phyloP scores from a whole-genome alignment of 257 asterid species.

The Ilex aquifolium region DNA sequence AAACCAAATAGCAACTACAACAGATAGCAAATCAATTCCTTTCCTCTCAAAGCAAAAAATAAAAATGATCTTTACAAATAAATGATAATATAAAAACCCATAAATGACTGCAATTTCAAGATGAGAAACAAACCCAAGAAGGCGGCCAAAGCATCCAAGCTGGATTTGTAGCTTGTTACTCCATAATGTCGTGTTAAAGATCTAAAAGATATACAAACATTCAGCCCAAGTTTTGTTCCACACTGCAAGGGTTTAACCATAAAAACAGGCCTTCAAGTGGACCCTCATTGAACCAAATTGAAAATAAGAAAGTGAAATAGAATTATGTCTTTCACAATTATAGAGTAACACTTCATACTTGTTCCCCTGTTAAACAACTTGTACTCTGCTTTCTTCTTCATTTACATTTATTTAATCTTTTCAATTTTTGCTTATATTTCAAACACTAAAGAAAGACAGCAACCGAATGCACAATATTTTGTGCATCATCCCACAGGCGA shows the following conservation, averaged over 20 bases:
- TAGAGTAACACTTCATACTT: neutral
- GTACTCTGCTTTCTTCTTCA: neutral
- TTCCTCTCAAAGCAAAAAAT: neutral
- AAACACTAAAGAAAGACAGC: too few relatives aligned
- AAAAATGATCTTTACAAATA: neutral
- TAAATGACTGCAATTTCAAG: conserved; percentile 2
- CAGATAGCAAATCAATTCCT: neutral
- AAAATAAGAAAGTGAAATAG: neutral
- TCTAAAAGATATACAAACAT: conserved; percentile 32
- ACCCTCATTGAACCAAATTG: conserved; percentile 3
- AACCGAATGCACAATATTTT: too few relatives aligned
- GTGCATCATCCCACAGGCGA: too few relatives aligned
- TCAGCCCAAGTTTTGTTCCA: conserved; percentile 1
- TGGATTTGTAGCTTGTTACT: conserved; percentile 47
- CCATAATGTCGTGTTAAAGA: conserved; percentile 32
- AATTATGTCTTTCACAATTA: too few relatives aligned
- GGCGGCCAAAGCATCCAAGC: conserved; percentile 94
- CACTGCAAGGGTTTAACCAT: neutral
- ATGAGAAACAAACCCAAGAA: conserved; percentile 64
- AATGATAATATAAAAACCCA: neutral
- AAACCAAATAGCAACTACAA: conserved; percentile 2
- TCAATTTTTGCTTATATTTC: too few relatives aligned
- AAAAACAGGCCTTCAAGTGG: neutral
- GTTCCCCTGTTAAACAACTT: neutral
- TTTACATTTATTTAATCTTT: neutral